Evolutionary conservation across 139 green algal species (phyloP).

Genomic region (Zygnema circumcarinatum): DNA sequence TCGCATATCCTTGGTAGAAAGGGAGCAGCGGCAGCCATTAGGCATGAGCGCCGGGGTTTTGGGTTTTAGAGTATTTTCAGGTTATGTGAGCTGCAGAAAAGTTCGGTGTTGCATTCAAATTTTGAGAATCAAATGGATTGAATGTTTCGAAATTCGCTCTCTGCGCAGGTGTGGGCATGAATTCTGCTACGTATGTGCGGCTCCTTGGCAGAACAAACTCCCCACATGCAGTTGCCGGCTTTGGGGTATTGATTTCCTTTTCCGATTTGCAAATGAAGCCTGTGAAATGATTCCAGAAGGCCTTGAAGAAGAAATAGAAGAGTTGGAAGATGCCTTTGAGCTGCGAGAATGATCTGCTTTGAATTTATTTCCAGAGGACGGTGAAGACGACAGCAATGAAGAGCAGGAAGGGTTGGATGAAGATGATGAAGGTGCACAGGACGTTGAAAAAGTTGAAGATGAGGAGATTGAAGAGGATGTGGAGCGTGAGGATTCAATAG

Average conservation of each 20-base stretch:
- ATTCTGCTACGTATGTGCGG: constrained; percentile 29
- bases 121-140: background rate
- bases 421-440: no score
- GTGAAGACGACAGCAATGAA: background rate
- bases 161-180: background rate
- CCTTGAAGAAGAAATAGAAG: no score
- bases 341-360: background rate
- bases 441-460: no score
- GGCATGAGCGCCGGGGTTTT: no score
- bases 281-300: no score
- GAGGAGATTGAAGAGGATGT: no score
- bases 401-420: no score
- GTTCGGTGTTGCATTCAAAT: background rate
- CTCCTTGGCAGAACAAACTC: background rate
- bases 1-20: background rate
- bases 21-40: no score
- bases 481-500: no score
- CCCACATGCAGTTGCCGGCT: constrained; percentile 4
- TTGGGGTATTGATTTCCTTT: background rate
- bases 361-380: no score
- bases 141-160: no score
- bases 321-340: background rate
- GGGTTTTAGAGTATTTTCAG: background rate
- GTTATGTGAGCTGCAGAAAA: background rate
- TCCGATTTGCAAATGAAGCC: no score